Percentiles rank a stretch among this genome's conserved stretches.
Evolutionary conservation across 176 grass and related monocot species (phyloP).

Genomic region (Triticum timopheevii): DNA sequence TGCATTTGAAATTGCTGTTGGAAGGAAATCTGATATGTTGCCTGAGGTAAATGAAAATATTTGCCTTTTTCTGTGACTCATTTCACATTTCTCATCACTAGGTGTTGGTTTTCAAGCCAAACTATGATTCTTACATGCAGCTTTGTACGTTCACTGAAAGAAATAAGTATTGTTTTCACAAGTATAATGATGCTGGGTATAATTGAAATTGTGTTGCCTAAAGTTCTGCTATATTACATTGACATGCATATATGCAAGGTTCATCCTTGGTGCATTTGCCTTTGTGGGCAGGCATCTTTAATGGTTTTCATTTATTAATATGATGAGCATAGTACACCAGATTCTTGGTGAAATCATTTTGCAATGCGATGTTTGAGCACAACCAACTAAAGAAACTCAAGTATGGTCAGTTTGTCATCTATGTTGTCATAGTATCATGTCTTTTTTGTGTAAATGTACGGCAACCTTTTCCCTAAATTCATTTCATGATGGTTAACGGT

Average conservation of each 20-base stretch:
- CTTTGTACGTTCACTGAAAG: slow-evolving; percentile 21
- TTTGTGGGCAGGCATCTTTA: neutral
- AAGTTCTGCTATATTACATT: slow-evolving; percentile 5
- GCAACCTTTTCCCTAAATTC: neutral
- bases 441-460: neutral
- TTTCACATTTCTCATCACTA: neutral
- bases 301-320: neutral
- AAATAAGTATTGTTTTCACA: slow-evolving; percentile 16
- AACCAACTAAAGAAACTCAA: neutral
- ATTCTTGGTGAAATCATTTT: neutral
- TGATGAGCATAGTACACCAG: neutral
- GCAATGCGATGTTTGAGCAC: neutral
- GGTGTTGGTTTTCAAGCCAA: neutral
- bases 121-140: neutral
- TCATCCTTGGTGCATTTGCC: slow-evolving; percentile 11
- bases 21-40: slow-evolving; percentile 83
- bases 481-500: slow-evolving; percentile 13
- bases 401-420: neutral
- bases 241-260: neutral
- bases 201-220: neutral
- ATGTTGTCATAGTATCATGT: neutral
- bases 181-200: neutral
- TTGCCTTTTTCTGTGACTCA: neutral
- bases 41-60: slow-evolving; percentile 82
- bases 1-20: slow-evolving; percentile 86